Evolutionary conservation across 768 basidiomycete genomes (phyloP).

Genomic region (Tulasnella sp.): DNA sequence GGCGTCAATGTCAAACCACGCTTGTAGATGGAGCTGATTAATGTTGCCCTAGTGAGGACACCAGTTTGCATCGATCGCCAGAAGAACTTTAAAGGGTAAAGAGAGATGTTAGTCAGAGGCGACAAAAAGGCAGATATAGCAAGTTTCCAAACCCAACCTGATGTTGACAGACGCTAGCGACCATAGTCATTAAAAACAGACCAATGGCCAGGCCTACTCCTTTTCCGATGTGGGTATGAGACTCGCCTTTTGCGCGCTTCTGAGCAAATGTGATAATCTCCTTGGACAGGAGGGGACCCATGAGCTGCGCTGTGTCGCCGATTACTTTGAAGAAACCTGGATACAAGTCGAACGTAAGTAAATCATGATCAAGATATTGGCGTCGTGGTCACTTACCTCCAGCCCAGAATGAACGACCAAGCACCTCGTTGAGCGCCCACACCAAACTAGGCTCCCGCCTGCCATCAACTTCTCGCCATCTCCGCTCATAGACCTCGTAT

Average conservation of each 20-base stretch:
- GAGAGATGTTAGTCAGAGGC: slow-evolving; percentile 6
- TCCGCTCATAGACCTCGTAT: neutral
- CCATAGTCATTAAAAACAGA: slow-evolving; percentile 29
- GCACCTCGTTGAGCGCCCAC: neutral
- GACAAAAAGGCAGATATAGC: slow-evolving; percentile 24
- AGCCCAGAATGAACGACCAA: slow-evolving; percentile 12
- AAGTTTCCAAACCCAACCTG: slow-evolving; percentile 34
- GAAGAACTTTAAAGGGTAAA: slow-evolving; percentile 42
- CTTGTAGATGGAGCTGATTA: slow-evolving; percentile 62
- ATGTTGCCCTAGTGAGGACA: slow-evolving; percentile 49
- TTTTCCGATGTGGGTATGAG: slow-evolving; percentile 12
- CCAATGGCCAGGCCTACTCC: slow-evolving; percentile 30
- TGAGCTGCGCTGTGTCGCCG: slow-evolving; percentile 24
- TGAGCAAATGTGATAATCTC: slow-evolving; percentile 24
- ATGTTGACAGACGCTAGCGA: slow-evolving; percentile 43
- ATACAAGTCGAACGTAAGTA: neutral
- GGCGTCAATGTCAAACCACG: slow-evolving; percentile 55
- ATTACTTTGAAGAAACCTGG: slow-evolving; percentile 23
- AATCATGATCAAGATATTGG: neutral
- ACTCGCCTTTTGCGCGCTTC: neutral
- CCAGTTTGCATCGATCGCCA: slow-evolving; percentile 60
- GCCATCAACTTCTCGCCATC: neutral
- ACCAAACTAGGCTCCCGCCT: neutral
- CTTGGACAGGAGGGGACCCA: slow-evolving; percentile 23
- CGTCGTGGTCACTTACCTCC: neutral